Conservation (phyloP, 2,329 filamentous ascomycete species). For the Colletotrichum magnum region DNA sequence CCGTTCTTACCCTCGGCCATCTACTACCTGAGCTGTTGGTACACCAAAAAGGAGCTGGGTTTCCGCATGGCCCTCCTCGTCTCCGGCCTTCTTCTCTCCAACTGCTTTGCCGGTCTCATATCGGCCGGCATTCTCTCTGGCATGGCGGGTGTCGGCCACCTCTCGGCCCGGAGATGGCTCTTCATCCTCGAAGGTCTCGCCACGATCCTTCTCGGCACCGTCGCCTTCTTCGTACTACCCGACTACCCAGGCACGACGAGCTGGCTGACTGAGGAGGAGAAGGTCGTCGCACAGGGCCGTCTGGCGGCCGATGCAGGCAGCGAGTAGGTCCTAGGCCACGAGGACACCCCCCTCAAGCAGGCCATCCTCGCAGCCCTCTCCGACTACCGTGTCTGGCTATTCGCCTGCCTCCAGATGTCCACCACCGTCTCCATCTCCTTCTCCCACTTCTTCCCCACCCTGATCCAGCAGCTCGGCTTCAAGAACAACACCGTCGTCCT, state of each 20-base stretch:
- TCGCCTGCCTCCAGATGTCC: neutral
- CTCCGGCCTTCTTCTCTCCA: constrained; percentile 41
- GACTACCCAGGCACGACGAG: constrained; percentile 42
- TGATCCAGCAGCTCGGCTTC: constrained; percentile 46
- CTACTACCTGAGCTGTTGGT: constrained; percentile 76
- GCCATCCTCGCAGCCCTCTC: constrained; percentile 5
- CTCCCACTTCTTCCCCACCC: constrained; percentile 45
- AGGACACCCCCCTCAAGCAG: neutral
- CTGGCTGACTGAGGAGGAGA: constrained; percentile 34
- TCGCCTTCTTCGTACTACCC: constrained; percentile 43
- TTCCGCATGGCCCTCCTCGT: constrained; percentile 67
- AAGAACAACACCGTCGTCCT: constrained; percentile 43
- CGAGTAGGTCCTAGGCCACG: neutral
- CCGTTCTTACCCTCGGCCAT: constrained; percentile 51
- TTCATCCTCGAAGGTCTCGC: constrained; percentile 78
- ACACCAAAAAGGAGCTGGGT: constrained; percentile 77
- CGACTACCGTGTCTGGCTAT: constrained; percentile 18
- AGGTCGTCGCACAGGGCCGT: neutral
- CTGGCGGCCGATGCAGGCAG: constrained; percentile 3
- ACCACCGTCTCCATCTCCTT: constrained; percentile 2
- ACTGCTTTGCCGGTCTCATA: constrained; percentile 70
- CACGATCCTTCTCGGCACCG: constrained; percentile 61
- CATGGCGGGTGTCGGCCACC: constrained; percentile 62
- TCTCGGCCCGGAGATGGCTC: constrained; percentile 82
- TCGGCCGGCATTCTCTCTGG: constrained; percentile 70